Evolutionary conservation across 2,329 filamentous ascomycete species (phyloP), one percentile per base, ranked within the genome.

Genomic region (Colletotrichum sp.): DNA sequence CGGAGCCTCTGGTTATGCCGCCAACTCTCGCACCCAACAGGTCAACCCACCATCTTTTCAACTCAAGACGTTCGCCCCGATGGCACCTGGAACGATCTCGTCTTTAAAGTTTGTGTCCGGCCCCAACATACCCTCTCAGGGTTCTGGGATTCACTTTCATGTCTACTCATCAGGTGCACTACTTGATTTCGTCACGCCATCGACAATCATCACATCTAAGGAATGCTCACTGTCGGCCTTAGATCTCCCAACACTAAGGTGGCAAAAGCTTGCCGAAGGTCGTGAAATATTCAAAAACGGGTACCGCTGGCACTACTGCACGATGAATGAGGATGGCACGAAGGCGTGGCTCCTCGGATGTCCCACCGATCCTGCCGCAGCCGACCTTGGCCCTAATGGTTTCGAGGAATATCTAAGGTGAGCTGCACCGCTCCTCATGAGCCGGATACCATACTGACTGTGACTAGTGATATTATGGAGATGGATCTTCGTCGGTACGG

Each of bases 261-360:
- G 97, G 97, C 96, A 98, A 84, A 98, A 96, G 82, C 89, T 99
- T 21, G 97, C 96, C 2, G 96, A 98, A 81, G 97, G 97, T 5
- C 94, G 95, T 66, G 97, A 99, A 82, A 93, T 99, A 38, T 99
- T 98, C 86, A 94, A 94, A 79, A 88, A 93, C 0, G 95, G 94
- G n/a, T 99, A 97, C 83, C 92, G 96, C 75, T 99, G 97, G 97
- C 96, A 99, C 84, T 99, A 99, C 83, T 99, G 97, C 83, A 98
- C 96, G 5, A 94, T 98, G 85, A 98, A 98, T 82, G 93, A 97
- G 76, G 95, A 98, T 80, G 96, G 96, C 8, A 98, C 97, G 8
- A 98, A 98, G 82, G 97, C 96, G 9, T 99, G 97, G 96, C 88
- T 99, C 28, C 90, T 99, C n/a, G 97, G 97, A 10, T 98, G 96